Base-by-base conservation (phyloP, 139 green algal species). In the Edaphochlamys debaryana region DNA sequence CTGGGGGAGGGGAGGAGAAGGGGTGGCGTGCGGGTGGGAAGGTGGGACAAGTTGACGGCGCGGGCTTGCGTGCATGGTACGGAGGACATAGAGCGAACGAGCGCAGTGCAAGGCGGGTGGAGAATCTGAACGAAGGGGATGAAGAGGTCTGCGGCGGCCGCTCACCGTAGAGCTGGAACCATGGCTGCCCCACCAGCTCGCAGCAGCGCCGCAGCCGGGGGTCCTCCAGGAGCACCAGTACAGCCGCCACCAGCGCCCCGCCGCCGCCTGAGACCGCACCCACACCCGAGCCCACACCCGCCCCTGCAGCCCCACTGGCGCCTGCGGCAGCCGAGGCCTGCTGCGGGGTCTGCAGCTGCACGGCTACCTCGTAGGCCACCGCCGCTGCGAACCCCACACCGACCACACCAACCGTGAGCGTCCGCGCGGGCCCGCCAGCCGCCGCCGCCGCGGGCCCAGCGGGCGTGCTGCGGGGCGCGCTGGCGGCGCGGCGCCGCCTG, bases 291-390 rank as follows among this genome's bases (percentile, higher is more conserved):
- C n/a, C n/a, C n/a, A n/a, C n/a, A n/a, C n/a, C n/a, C n/a, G n/a
- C n/a, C n/a, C n/a, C n/a, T n/a, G n/a, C n/a, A n/a, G 41, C 60
- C 27, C 60, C 58, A 29, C 23, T 17, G 25, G 7, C 19, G 66
- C 37, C 70, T 27, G 54, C 40, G 42, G 70, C 45, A 22, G 13
- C n/a, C 7, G 23, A 2, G 32, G 45, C 50, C 48, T 66, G n/a
- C 32, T 29, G 6, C 13, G 38, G 17, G 54, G 80, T 81, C 86
- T 42, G 67, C 83, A 95, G 83, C 86, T 95, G 90, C 37, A 92
- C 62, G 29, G 91, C 92, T 71, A 96, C 66, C 85, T 97, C 94
- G 69, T 94, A 93, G 0, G 93, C 94, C 54, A 97, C 74, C n/a
- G 90, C 82, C 1, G 75, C 86, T 17, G 84, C 88, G 37, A 91